These are phyloP conservation scores for Epichloe hybrida DNA, from an alignment of 2,329 filamentous ascomycete species.

Conservation along the genomic window DNA sequence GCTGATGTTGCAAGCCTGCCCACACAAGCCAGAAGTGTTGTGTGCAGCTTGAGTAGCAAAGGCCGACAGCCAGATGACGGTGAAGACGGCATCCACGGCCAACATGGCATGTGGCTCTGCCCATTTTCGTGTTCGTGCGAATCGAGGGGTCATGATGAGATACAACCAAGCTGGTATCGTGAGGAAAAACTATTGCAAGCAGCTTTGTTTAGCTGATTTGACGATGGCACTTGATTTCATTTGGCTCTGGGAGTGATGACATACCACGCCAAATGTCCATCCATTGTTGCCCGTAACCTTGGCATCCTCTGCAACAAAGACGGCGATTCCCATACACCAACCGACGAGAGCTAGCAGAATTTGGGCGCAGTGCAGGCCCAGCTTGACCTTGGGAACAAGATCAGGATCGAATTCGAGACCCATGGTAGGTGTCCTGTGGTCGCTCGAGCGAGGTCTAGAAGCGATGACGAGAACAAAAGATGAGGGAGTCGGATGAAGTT, in stretches of 20 bases:
- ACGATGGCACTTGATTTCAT: not conserved
- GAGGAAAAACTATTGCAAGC: constrained; percentile 42
- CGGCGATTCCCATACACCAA: constrained; percentile 46
- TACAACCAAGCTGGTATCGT: constrained; percentile 51
- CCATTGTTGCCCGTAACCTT: constrained; percentile 43
- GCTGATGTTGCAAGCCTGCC: constrained; percentile 43
- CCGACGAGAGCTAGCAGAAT: constrained; percentile 39
- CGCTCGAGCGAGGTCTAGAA: not conserved
- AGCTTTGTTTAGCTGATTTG: not conserved
- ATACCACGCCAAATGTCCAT: constrained; percentile 51
- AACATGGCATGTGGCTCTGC: constrained; percentile 51
- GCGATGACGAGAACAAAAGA: no score
- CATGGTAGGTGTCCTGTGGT: constrained; percentile 17
- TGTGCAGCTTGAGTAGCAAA: constrained; percentile 53
- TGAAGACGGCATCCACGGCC: constrained; percentile 41
- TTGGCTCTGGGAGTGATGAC: constrained; percentile 12
- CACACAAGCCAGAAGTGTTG: constrained; percentile 43
- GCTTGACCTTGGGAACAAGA: constrained; percentile 40
- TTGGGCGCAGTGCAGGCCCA: constrained; percentile 43
- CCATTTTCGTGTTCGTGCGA: constrained; percentile 44
- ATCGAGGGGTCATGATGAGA: constrained; percentile 50
- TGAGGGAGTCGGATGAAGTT: no score
- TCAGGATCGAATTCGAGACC: constrained; percentile 40
- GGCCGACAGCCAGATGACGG: constrained; percentile 51
- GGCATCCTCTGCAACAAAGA: constrained; percentile 37